Conservation (phyloP, 179 eudicot species). For the Beta lomatogona region DNA sequence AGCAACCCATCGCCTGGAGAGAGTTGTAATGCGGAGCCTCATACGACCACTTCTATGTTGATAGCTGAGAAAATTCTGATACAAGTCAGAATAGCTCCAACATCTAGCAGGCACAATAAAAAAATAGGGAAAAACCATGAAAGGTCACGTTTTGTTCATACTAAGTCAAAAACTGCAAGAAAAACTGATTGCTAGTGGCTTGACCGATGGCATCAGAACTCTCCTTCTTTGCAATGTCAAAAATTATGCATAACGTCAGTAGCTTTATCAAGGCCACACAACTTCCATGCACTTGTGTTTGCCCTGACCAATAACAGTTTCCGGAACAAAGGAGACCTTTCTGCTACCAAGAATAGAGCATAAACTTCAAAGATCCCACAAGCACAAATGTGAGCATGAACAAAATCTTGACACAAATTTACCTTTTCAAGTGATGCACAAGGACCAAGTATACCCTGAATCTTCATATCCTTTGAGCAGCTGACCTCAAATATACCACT, state of each 20-base stretch:
- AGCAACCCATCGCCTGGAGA: conserved; percentile 94
- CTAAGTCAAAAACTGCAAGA: conserved; percentile 90
- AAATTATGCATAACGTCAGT: conserved; percentile 80
- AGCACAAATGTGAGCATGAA: conserved; percentile 17
- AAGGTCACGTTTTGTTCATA: conserved; percentile 48
- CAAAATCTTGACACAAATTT: conserved; percentile 7
- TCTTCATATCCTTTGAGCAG: conserved; percentile 91
- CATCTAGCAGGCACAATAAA: conserved; percentile 11
- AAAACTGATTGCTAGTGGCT: conserved; percentile 75
- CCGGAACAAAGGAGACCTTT: conserved; percentile 92
- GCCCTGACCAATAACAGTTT: conserved; percentile 89
- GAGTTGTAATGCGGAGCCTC: conserved; percentile 89
- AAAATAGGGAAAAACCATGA: conserved; percentile 10
- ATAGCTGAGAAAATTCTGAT: conserved; percentile 57
- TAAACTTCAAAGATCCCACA: conserved; percentile 27
- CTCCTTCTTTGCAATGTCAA: conserved; percentile 86
- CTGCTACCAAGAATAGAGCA: conserved; percentile 52
- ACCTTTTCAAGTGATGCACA: conserved; percentile 99
- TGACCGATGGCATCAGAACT: conserved; percentile 74
- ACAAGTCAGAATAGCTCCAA: conserved; percentile 35
- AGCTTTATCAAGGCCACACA: conserved; percentile 94
- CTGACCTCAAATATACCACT: conserved; percentile 95
- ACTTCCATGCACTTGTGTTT: conserved; percentile 93
- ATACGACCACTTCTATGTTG: conserved; percentile 80
- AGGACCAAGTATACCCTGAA: conserved; percentile 96